Conservation (phyloP, 2,329 filamentous ascomycete species). For the Tolypocladium nubicola region DNA sequence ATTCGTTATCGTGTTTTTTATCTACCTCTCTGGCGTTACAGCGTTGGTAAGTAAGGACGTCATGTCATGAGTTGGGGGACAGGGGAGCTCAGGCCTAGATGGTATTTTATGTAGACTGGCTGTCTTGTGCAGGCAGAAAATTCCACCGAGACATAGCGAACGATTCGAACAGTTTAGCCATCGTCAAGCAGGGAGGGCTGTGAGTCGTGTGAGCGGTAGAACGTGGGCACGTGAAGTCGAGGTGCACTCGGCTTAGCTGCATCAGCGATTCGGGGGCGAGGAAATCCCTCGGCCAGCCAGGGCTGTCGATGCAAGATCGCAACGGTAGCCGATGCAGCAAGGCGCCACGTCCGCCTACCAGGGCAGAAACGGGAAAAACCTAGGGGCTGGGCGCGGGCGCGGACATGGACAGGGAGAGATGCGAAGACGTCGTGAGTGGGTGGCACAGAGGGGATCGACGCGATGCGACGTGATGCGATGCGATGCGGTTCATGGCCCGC, state of each 20-base stretch:
- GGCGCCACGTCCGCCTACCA: not conserved
- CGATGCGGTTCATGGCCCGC: not conserved
- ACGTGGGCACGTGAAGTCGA: not conserved
- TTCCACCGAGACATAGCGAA: not conserved
- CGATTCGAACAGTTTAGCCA: not conserved
- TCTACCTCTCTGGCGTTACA: conserved; percentile 1
- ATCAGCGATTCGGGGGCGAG: not conserved
- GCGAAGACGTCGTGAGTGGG: not conserved
- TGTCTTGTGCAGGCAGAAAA: not conserved
- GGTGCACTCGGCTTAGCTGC: not conserved
- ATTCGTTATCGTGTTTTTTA: not conserved
- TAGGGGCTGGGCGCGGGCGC: not conserved
- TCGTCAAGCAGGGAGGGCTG: too few species aligned
- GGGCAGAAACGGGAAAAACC: not conserved
- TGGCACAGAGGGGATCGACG: not conserved
- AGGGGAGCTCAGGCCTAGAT: not conserved
- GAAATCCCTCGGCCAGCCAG: not conserved
- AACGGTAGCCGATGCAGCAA: not conserved
- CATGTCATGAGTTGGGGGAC: not conserved
- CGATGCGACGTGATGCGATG: not conserved
- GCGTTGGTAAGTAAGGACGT: not conserved
- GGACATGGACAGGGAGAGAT: not conserved
- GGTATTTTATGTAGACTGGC: not conserved
- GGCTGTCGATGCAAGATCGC: not conserved
- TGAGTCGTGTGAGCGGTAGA: not conserved